phyloP scores from a whole-genome alignment of 1,139 yeast species.

The Zygoascus meyerae region DNA sequence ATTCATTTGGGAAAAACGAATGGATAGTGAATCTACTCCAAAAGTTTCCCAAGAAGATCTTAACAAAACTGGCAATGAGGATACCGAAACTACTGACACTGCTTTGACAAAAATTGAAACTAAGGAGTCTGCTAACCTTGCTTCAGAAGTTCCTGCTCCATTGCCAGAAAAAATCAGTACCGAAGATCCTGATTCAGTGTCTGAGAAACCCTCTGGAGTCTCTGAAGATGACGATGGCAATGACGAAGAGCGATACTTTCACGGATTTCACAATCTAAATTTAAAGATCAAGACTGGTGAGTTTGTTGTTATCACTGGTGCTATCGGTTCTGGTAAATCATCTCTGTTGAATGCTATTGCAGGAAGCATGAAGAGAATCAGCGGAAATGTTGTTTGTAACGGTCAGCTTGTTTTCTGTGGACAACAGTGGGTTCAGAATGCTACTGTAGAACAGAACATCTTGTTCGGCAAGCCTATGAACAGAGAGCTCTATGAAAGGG shows the following conservation, averaged over 20 bases:
- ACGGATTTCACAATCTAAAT: slow-evolving; percentile 44
- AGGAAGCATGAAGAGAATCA: slow-evolving; percentile 50
- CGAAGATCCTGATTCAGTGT: background rate
- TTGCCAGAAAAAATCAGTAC: slow-evolving; percentile 33
- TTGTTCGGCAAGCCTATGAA: slow-evolving; percentile 61
- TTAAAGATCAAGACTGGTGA: slow-evolving; percentile 49
- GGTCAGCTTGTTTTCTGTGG: slow-evolving; percentile 41
- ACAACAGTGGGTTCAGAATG: slow-evolving; percentile 80
- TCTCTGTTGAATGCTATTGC: slow-evolving; percentile 56
- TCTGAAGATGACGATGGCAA: background rate
- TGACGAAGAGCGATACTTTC: slow-evolving; percentile 23
- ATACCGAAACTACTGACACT: slow-evolving; percentile 27
- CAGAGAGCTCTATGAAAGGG: slow-evolving; percentile 47
- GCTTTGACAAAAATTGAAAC: slow-evolving; percentile 24
- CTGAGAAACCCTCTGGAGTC: slow-evolving; percentile 4
- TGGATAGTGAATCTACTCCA: slow-evolving; percentile 17
- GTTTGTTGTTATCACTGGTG: slow-evolving; percentile 62
- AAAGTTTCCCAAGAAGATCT: background rate
- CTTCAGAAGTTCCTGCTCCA: slow-evolving; percentile 16
- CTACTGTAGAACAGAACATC: slow-evolving; percentile 72
- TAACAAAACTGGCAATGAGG: slow-evolving; percentile 13
- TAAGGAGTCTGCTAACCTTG: slow-evolving; percentile 30
- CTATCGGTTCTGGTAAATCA: slow-evolving; percentile 68
- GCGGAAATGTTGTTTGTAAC: slow-evolving; percentile 43
- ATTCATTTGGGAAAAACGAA: slow-evolving; percentile 60